Evolutionary conservation across 2,329 filamentous ascomycete species (phyloP), one percentile per base, ranked within the genome.

Genomic region (Akanthomyces uredinophilus): DNA sequence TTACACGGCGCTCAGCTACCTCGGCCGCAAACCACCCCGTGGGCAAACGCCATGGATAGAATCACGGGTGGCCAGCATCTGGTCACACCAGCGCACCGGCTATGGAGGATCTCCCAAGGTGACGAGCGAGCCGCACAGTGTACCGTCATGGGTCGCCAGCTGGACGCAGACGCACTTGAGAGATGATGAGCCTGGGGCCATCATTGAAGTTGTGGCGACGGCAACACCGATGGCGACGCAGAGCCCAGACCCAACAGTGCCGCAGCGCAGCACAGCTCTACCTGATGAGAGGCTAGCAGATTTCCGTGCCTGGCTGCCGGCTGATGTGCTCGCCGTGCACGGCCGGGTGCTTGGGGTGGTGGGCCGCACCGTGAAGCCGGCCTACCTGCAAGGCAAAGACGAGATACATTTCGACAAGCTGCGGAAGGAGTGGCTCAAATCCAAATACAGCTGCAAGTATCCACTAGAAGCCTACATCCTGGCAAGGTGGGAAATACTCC

Each of bases 1-100:
- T 32, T 60, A 60, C 46, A 47, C 32, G 27, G 43, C 43, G 24
- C 55, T 59, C 1, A 59, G 55, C 43, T 59, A 59, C 29, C 55
- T 59, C 55, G 35, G 47, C 27, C 20, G 11, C 14, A 39, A 39
- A 16, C 37, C 37, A 10, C 4, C 37, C 11, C 37, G 10, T 10
- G 37, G 37, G 13, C 3, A 39, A 35, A 35, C 4, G 37, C 37
- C 37, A 16, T 39, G 37, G 37, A 10, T 39, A 5, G 37, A 13
- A 5, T 14, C 37, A 16, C 13, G 37, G 16, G 37, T 16, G 16
- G 37, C 37, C 37, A 39, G 11, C 37, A 39, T 39, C 37, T 16
- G 13, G 37, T 14, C 37, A 4, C 37, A 39, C 37, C 37, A 16
- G 11, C 13, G 16, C 16, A 3, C 37, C 14, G 13, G 3, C 37